A percentile compares a stretch with the other conserved stretches of the same genome.
These are phyloP conservation scores for Lanzia echinophila DNA, from an alignment of 2,329 filamentous ascomycete genomes.

Conservation along the genomic window DNA sequence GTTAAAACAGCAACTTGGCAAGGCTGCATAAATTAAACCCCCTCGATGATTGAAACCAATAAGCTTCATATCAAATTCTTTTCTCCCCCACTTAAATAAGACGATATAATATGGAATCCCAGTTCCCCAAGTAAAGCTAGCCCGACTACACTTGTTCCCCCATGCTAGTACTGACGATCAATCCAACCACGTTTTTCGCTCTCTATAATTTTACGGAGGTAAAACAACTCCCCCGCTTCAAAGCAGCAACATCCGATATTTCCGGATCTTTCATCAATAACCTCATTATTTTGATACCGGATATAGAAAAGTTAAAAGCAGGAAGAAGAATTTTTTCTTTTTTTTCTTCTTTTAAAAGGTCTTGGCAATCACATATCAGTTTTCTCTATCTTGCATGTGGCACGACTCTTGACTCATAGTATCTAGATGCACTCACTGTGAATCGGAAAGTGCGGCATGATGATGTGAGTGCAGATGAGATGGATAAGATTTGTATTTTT, in stretches of 20 bases:
- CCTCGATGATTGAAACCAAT: background rate
- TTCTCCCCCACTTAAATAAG: no score
- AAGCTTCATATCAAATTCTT: no score
- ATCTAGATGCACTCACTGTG: no score
- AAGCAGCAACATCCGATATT: constrained; percentile 4
- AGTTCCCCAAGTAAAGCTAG: no score
- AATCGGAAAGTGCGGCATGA: no score
- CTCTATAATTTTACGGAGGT: background rate
- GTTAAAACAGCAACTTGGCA: background rate
- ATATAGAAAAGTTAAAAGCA: no score
- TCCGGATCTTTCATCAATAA: constrained; percentile 1
- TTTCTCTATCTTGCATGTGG: background rate
- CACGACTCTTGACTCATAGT: background rate
- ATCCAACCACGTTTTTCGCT: background rate
- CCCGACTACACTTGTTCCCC: no score
- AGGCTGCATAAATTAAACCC: background rate
- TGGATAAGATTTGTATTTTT: no score
- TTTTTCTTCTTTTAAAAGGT: no score
- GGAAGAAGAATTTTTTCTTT: background rate
- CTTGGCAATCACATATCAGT: background rate
- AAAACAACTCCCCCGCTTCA: background rate
- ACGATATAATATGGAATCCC: no score
- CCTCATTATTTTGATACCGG: background rate
- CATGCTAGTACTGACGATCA: background rate
- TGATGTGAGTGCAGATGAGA: no score